Conservation (phyloP, 2,329 filamentous ascomycete genomes). For the Zymoseptoria ardabiliae region DNA sequence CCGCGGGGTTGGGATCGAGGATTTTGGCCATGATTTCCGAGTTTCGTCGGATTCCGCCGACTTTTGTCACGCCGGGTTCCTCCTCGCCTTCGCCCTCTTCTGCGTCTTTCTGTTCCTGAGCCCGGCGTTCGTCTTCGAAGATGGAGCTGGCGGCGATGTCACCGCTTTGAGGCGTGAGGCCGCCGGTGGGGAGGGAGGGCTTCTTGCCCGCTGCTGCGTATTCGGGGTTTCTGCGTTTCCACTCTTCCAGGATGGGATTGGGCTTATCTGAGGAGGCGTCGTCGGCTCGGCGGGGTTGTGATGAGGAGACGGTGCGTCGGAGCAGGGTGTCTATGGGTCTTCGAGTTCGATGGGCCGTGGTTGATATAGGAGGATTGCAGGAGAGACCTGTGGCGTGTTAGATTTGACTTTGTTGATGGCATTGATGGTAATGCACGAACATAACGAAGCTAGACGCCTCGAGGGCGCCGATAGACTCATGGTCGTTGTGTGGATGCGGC, state of each 20-base stretch:
- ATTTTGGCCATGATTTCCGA: constrained; percentile 52
- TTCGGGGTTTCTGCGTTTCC: constrained; percentile 29
- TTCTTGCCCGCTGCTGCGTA: constrained; percentile 1
- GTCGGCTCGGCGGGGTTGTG: constrained; percentile 4
- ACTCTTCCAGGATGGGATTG: constrained; percentile 59
- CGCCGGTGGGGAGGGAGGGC: constrained; percentile 3
- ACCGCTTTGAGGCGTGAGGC: constrained; percentile 30
- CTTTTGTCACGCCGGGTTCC: constrained; percentile 8
- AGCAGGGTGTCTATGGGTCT: neutral
- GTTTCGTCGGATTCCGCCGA: constrained; percentile 32
- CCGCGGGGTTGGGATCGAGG: constrained; percentile 67
- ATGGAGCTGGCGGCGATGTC: constrained; percentile 45
- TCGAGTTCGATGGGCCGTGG: neutral
- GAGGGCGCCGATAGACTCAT: constrained; percentile 63
- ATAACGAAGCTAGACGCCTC: constrained; percentile 52
- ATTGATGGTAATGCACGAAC: constrained; percentile 38
- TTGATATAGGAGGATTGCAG: constrained; percentile 10
- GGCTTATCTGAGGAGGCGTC: constrained; percentile 5
- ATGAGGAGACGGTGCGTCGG: neutral
- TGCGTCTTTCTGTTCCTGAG: constrained; percentile 13
- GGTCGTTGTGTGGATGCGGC: neutral
- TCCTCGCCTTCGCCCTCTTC: constrained; percentile 12
- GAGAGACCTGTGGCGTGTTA: constrained; percentile 11
- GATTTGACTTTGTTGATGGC: constrained; percentile 2
- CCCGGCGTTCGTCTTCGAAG: constrained; percentile 40